phyloP scores from a whole-genome alignment of 1,284 basidiomycete genomes.

The Cutaneotrichosporon arboriforme region DNA sequence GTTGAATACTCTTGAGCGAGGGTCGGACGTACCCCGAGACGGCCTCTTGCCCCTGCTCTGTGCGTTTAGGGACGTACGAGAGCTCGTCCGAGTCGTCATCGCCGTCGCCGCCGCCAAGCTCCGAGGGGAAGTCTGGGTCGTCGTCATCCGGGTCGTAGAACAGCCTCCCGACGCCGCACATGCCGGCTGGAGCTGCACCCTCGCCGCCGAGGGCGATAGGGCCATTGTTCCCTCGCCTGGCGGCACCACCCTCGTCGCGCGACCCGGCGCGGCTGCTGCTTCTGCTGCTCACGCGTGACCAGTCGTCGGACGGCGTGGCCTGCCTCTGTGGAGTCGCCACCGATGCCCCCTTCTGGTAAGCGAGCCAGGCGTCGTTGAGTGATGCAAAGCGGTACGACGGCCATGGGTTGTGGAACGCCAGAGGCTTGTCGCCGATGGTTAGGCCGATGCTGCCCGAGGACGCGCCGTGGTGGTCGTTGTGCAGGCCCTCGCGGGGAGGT shows the following conservation, averaged over 20 bases:
- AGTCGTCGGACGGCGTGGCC: neutral
- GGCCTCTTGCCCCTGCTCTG: slow-evolving; percentile 4
- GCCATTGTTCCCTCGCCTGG: neutral
- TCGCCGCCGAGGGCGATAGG: no score
- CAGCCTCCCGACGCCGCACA: neutral
- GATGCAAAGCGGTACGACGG: slow-evolving; percentile 40
- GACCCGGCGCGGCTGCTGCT: neutral
- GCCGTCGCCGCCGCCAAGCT: neutral
- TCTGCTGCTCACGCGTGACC: neutral
- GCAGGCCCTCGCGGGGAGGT: neutral
- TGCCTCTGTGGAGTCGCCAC: slow-evolving; percentile 28
- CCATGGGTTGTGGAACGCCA: slow-evolving; percentile 47
- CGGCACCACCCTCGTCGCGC: neutral
- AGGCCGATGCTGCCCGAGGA: neutral
- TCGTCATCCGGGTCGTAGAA: slow-evolving; percentile 5
- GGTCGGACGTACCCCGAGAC: slow-evolving; percentile 29
- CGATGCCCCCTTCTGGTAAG: slow-evolving; percentile 42
- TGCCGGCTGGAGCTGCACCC: no score
- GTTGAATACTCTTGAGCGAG: slow-evolving; percentile 24
- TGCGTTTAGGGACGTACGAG: neutral
- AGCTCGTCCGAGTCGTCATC: slow-evolving; percentile 5
- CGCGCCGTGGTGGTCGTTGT: slow-evolving; percentile 11
- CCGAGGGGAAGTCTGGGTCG: slow-evolving; percentile 13
- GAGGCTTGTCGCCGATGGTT: slow-evolving; percentile 14
- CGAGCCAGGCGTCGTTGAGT: slow-evolving; percentile 33